Conservation (phyloP, 169 alveolate genomes). For the Amoebophrya sp. region DNA sequence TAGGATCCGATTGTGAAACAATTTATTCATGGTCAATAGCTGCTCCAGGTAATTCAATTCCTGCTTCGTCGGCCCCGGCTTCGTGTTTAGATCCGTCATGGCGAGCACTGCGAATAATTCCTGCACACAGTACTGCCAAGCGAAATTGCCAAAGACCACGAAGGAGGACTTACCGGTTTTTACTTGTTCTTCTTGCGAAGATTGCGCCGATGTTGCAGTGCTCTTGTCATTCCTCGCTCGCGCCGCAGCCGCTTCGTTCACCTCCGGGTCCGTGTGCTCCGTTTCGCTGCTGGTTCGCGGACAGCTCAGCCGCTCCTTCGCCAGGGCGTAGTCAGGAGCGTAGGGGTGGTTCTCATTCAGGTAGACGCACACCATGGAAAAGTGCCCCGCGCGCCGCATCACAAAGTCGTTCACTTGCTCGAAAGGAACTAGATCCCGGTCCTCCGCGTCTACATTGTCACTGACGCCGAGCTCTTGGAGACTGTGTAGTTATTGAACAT, state of each 20-base stretch:
- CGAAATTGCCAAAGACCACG: not conserved
- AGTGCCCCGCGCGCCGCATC: not conserved
- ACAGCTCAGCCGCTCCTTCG: not conserved
- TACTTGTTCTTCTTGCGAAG: too few species aligned
- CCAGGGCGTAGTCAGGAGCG: constrained; percentile 1
- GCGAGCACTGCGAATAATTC: not conserved
- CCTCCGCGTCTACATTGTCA: not conserved
- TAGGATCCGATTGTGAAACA: not conserved
- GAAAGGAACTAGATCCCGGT: not conserved
- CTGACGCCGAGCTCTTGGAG: not conserved
- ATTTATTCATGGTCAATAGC: not conserved
- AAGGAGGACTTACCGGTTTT: not conserved
- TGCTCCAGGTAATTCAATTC: not conserved
- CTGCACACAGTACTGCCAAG: constrained; percentile 16
- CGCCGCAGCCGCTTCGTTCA: too few species aligned
- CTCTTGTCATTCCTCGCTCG: too few species aligned
- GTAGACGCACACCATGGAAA: not conserved
- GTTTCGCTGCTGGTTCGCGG: too few species aligned
- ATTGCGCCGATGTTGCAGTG: too few species aligned
- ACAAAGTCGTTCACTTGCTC: not conserved
- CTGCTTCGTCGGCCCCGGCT: not conserved
- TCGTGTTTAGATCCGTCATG: not conserved
- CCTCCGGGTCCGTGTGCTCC: too few species aligned
- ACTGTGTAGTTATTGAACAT: too few species aligned
- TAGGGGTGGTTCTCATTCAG: not conserved